Evolutionary conservation across 805 yeast genomes (phyloP), one percentile per base, ranked within the genome.

Genomic region (Grigorovia humatica): DNA sequence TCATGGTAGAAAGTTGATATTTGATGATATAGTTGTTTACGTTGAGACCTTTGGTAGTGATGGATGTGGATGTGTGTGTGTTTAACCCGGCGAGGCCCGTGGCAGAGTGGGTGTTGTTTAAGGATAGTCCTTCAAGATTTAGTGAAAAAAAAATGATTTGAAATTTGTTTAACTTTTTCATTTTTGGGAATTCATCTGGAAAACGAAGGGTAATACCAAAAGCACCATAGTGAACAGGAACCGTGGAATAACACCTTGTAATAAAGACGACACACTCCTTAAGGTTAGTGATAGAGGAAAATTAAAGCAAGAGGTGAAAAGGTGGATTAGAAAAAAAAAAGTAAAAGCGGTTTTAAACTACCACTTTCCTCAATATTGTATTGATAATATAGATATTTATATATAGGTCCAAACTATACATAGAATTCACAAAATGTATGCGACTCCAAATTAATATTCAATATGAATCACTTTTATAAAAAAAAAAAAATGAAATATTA

Each of bases 1-100:
- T 58, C 63, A 59, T 59, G 20, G 20, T 29, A 2, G 2, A 6
- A 20, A 9, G 12, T 27, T 9, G 45, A 17, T 19, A 38, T 38
- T 4, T 32, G 38, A n/a, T n/a, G n/a, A n/a, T n/a, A n/a, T n/a
- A n/a, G n/a, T n/a, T n/a, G n/a, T n/a, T 32, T 23, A 23, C 27
- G 3, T 23, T 23, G 27, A 6, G 27, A 6, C 27, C 27, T 6
- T n/a, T 23, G 6, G 27, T 23, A 23, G 27, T 23, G 3, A 23
- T 23, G 27, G 6, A 3, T 23, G 3, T 23, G 27, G 27, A 23
- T 23, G 27, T 23, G 6, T 23, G 27, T 23, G 27, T 4, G 27
- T 23, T 23, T 23, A 23, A 23, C 27, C 27, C 27, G 27, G 27
- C 27, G 27, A 23, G 27, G 27, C 27, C n/a, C 27, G 27, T 23